Evolutionary conservation across 306 rosid genomes (phyloP), one percentile per base, ranked within the genome.

Genomic region (Parietaria judaica): DNA sequence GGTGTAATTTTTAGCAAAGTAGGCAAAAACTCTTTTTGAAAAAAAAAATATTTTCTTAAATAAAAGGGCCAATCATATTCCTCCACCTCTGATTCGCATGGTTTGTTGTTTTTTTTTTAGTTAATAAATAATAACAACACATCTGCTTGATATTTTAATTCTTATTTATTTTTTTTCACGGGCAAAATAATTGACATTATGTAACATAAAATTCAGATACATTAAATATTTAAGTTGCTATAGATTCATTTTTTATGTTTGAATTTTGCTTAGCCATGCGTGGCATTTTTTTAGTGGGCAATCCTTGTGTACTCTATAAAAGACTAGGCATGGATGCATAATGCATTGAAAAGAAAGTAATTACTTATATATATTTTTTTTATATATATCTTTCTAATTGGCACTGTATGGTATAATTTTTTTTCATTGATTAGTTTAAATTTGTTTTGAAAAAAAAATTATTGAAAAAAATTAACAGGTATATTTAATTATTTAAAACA

Each of bases 221-320:
- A 23, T 23, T 23, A 23, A 23, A 23, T 23, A 23, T 23, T 23
- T 23, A 23, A 23, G 31, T 23, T 23, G 1, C 31, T 23, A 23
- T 23, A 0, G 2, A 23, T 23, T 23, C 31, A 23, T 23, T 23
- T 23, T 23, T 23, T 23, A 23, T 23, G 13, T 9, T 47, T 13
- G 3, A 7, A 6, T 31, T 72, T 76, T 45, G 12, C 45, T 62
- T n/a, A 1, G 37, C 6, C 50, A 23, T 23, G 60, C n/a, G 72
- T 72, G 81, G 67, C 74, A 11, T 47, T 60, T 14, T 31, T 6
- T 43, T 58, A 70, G 66, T 76, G 76, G 86, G 37, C 55, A 13
- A 41, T 43, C 73, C 10, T 37, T 11, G 39, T 62, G 34, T 44
- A 51, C 61, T 66, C 46, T 12, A 15, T 5, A 71, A 39, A 37